Conservation (phyloP, 371 early-diverging fungal genomes). For the Batrachochytrium dendrobatidis region DNA sequence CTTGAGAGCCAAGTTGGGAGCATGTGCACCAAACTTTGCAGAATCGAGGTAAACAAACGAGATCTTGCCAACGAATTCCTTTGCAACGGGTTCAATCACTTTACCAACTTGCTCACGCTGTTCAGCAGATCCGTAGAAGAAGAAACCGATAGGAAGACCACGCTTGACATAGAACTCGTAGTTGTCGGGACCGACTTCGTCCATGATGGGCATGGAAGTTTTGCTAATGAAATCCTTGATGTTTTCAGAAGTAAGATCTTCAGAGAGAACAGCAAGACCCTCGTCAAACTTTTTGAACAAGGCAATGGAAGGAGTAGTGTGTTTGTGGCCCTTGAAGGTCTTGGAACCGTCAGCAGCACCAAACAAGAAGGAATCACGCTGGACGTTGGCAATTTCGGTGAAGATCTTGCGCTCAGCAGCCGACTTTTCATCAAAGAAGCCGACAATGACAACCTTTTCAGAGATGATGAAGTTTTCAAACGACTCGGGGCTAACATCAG, state of each 20-base stretch:
- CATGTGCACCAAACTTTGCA: constrained; percentile 73
- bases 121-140: constrained; percentile 67
- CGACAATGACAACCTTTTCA: constrained; percentile 84
- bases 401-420: constrained; percentile 56
- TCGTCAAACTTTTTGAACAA: constrained; percentile 90
- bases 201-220: constrained; percentile 78
- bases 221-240: constrained; percentile 60
- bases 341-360: constrained; percentile 62
- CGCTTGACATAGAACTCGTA: constrained; percentile 72
- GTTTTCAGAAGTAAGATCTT: constrained; percentile 42
- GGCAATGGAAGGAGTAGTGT: constrained; percentile 57
- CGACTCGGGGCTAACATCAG: constrained; percentile 54
- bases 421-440: constrained; percentile 55
- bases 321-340: constrained; percentile 42
- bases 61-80: constrained; percentile 76
- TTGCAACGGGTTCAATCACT: constrained; percentile 62
- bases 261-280: constrained; percentile 57
- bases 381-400: constrained; percentile 57
- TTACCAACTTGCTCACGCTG: constrained; percentile 47
- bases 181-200: constrained; percentile 82
- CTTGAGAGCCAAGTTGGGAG: constrained; percentile 74
- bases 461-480: constrained; percentile 65
- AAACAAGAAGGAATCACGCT: constrained; percentile 79
- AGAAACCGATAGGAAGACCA: constrained; percentile 80
- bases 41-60: constrained; percentile 88